phyloP scores from a whole-genome alignment of 2,329 filamentous ascomycete genomes.

The Ciborinia camelliae region DNA sequence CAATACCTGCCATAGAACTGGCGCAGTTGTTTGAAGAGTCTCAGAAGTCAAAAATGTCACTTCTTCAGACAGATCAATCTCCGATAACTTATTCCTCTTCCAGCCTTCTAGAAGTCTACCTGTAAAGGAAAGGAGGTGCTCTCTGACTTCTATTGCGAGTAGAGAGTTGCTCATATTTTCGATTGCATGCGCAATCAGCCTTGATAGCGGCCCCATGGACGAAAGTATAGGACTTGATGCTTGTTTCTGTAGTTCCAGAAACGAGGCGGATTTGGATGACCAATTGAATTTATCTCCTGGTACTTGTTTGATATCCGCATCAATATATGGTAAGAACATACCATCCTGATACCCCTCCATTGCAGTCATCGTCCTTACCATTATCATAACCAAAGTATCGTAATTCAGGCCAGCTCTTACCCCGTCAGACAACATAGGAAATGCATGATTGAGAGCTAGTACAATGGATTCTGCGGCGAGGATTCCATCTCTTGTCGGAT shows the following conservation, averaged over 20 bases:
- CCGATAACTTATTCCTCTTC: conserved; percentile 65
- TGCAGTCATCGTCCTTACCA: conserved; percentile 56
- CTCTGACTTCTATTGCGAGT: conserved; percentile 44
- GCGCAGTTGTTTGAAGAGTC: conserved; percentile 55
- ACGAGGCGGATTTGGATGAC: conserved; percentile 55
- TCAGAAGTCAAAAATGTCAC: conserved; percentile 53
- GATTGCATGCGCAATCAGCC: conserved; percentile 59
- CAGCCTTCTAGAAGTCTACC: conserved; percentile 56
- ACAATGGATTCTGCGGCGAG: conserved; percentile 51
- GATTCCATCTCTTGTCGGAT: conserved; percentile 46
- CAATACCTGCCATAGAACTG: conserved; percentile 62
- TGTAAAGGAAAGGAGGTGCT: conserved; percentile 50
- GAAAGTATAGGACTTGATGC: conserved; percentile 55
- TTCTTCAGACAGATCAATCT: conserved; percentile 62
- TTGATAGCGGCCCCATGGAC: conserved; percentile 59
- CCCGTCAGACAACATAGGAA: conserved; percentile 54
- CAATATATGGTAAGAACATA: conserved; percentile 61
- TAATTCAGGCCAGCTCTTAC: conserved; percentile 55
- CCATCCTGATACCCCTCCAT: conserved; percentile 60
- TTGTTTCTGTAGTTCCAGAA: conserved; percentile 53
- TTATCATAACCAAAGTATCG: conserved; percentile 54
- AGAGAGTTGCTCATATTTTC: conserved; percentile 51
- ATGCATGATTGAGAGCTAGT: conserved; percentile 61
- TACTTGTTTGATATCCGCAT: conserved; percentile 55
- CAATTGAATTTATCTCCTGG: conserved; percentile 54